These are phyloP conservation scores for Diaporthe amygdali DNA, from an alignment of 2,329 filamentous ascomycete genomes.

Conservation along the genomic window DNA sequence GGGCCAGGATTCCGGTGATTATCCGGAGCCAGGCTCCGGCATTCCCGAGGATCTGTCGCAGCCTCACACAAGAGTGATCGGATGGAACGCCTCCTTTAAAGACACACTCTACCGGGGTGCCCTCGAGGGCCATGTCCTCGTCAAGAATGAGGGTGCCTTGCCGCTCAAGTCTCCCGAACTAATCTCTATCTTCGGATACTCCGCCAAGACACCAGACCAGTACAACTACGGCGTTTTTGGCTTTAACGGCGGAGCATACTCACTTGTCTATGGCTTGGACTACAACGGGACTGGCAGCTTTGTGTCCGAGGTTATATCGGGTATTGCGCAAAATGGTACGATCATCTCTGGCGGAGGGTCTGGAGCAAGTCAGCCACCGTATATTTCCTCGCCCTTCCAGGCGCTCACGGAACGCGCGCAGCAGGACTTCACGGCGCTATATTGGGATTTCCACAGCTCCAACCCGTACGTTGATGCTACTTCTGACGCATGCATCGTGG, in stretches of 20 bases:
- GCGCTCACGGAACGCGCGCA: conserved; percentile 53
- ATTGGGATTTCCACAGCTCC: conserved; percentile 56
- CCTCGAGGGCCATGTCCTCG: conserved; percentile 66
- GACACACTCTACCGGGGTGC: conserved; percentile 56
- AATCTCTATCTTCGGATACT: conserved; percentile 67
- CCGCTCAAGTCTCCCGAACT: conserved; percentile 56
- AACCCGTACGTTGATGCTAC: conserved; percentile 50
- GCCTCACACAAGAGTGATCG: conserved; percentile 60
- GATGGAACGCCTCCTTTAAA: conserved; percentile 51
- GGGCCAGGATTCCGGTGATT: conserved; percentile 51
- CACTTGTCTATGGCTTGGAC: conserved; percentile 39
- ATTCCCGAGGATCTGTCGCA: conserved; percentile 54
- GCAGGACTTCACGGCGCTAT: conserved; percentile 57
- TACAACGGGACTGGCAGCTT: conserved; percentile 34
- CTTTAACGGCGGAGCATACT: conserved; percentile 46
- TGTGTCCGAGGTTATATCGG: background rate
- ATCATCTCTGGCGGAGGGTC: conserved; percentile 50
- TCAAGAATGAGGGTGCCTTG: conserved; percentile 66
- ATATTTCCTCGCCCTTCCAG: conserved; percentile 55
- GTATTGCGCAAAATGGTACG: conserved; percentile 49
- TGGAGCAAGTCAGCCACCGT: conserved; percentile 49
- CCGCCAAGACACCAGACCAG: conserved; percentile 52
- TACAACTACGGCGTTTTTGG: conserved; percentile 43
- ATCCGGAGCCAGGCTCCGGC: conserved; percentile 54
- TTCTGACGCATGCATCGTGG: conserved; percentile 70